These are phyloP conservation scores for Annulohypoxylon bovei DNA, from an alignment of 495 filamentous ascomycete species.

Conservation along the genomic window DNA sequence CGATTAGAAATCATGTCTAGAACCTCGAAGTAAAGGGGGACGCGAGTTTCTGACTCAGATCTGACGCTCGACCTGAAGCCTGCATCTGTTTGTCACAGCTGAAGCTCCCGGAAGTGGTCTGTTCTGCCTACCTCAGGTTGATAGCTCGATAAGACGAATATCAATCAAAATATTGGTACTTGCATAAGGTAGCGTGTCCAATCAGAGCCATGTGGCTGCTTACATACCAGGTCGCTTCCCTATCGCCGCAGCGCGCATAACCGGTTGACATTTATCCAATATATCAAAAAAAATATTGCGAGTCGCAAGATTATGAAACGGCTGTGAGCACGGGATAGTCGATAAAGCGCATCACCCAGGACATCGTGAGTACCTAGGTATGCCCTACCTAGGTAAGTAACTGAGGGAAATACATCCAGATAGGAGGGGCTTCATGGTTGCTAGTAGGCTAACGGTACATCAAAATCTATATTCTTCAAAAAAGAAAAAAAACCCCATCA, in stretches of 20 bases:
- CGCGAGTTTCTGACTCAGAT: background rate
- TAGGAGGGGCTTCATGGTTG: too few species aligned
- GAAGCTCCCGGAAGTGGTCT: conserved; percentile 8
- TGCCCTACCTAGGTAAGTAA: too few species aligned
- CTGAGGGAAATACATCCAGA: background rate
- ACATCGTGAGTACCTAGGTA: too few species aligned
- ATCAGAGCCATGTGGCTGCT: conserved; percentile 22
- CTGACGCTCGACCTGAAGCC: background rate
- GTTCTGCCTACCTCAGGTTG: background rate
- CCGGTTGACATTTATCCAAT: background rate
- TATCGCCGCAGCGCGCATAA: background rate
- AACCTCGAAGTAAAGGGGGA: background rate
- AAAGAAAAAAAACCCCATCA: too few species aligned
- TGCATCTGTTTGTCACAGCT: conserved; percentile 2
- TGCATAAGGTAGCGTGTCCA: conserved; percentile 1
- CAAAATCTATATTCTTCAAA: too few species aligned
- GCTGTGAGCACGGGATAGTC: background rate
- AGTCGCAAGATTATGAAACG: background rate
- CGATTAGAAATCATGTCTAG: background rate
- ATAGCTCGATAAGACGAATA: conserved; percentile 1
- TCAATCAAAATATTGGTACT: conserved; percentile 20
- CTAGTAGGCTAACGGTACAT: too few species aligned
- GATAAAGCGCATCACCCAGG: background rate
- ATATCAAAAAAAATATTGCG: background rate
- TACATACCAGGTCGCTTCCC: background rate